Base-by-base conservation (phyloP, 306 rosid genomes). In the Cercis canadensis region DNA sequence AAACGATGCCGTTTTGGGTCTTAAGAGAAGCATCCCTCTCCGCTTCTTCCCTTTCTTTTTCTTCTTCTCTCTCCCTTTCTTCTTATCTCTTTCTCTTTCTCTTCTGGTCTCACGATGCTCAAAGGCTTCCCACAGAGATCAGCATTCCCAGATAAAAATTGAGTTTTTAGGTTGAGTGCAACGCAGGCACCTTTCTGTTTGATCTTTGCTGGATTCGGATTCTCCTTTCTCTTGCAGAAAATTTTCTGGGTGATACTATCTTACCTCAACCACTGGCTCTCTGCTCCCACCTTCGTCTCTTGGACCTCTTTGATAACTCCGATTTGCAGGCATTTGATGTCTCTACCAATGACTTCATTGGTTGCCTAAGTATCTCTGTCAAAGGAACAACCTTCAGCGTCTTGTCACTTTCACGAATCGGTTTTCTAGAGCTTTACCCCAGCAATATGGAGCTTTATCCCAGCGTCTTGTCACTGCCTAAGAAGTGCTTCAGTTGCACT, bases 301-400 rank as follows among this genome's bases (percentile, higher is more conserved):
- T 94, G 16, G 82, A 87, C 80, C 74, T 94, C 72, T 74, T 87
- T 8, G 0, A 2, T 17, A 94, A 81, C 65, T 84, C 96, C 3
- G 51, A 57, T 3, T 49, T 94, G 61, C 10, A 4, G 4, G 84
- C 78, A 1, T 49, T 94, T 15, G 97, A 94, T 65, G 87, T 91
- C 69, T 94, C 97, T 5, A 84, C 92, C 0, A 94, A 91, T 66
- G 57, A 77, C 44, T 86, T 94, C 41, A 36, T 12, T 3, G 96
- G 95, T 73, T 90, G 17, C 97, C 99, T 0, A 57, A 75, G 40
- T 74, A 56, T 56, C 87, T 94, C 56, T 94, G 99, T 33, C 12
- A 56, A 36, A 24, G 78, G 24, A 91, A 86, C 6, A 77, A 67
- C 36, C 92, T 91, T 24, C 34, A 14, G 50, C 61, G 11, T 14